Percentiles rank a stretch among this genome's conserved stretches.
These are phyloP conservation scores for Aspergillus nidulans DNA, from an alignment of 495 filamentous ascomycete genomes.

Conservation along the genomic window DNA sequence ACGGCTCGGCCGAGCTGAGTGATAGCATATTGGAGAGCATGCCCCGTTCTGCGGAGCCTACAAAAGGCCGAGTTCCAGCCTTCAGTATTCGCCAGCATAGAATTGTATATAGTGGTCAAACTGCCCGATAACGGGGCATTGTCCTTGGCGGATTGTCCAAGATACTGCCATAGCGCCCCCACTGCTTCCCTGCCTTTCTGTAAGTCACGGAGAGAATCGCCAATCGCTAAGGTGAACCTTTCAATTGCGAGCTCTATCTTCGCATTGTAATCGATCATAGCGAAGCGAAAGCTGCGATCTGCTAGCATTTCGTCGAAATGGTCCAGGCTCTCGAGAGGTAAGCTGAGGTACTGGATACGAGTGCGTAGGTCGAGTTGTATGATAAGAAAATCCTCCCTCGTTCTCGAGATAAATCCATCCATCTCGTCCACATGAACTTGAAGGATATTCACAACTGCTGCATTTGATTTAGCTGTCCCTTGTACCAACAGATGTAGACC, in stretches of 20 bases:
- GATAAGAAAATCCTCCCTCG: conserved; percentile 80
- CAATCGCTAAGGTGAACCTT: conserved; percentile 68
- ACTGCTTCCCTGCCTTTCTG: conserved; percentile 72
- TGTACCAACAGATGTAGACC: conserved; percentile 86
- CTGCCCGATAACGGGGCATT: conserved; percentile 42
- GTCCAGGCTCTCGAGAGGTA: conserved; percentile 78
- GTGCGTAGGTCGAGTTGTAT: conserved; percentile 71
- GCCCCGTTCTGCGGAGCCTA: conserved; percentile 62
- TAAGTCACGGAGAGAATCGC: conserved; percentile 72
- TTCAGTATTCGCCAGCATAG: conserved; percentile 79
- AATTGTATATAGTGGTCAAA: conserved; percentile 61
- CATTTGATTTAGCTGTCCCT: conserved; percentile 79
- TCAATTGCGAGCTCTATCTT: conserved; percentile 85
- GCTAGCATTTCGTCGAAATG: conserved; percentile 88
- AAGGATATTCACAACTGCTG: conserved; percentile 81
- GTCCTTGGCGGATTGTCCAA: conserved; percentile 57
- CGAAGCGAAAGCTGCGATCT: conserved; percentile 71
- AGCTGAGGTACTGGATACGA: conserved; percentile 68
- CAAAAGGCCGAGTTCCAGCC: conserved; percentile 77
- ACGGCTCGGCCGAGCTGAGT: conserved; percentile 63
- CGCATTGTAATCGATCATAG: conserved; percentile 82
- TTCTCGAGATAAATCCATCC: conserved; percentile 81
- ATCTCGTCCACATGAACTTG: conserved; percentile 91
- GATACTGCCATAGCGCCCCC: conserved; percentile 69
- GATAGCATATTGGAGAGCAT: conserved; percentile 55